Evolutionary conservation across 2,329 filamentous ascomycete genomes (phyloP).

Genomic region (Hymenotorrendiella dingleyae): DNA sequence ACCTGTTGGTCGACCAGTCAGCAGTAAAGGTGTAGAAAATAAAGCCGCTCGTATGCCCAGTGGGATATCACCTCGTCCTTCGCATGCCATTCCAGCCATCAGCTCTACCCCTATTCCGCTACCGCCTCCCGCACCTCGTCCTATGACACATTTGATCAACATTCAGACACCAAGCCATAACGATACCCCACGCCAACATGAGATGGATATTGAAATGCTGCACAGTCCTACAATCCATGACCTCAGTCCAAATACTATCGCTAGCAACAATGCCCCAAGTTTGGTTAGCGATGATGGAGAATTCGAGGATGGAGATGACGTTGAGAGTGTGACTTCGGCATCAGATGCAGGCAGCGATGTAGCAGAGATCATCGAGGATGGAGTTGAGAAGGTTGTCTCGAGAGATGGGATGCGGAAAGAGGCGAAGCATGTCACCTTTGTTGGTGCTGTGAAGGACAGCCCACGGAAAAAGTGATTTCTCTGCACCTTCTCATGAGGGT

Average conservation of each 20-base stretch:
- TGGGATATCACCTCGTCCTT: slow-evolving; percentile 36
- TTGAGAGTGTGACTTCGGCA: slow-evolving; percentile 42
- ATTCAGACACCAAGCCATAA: slow-evolving; percentile 10
- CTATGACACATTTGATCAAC: slow-evolving; percentile 16
- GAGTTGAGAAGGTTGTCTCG: slow-evolving; percentile 25
- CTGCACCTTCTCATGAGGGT: no score
- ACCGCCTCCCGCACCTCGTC: slow-evolving; percentile 15
- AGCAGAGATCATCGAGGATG: slow-evolving; percentile 55
- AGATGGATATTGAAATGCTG: slow-evolving; percentile 31
- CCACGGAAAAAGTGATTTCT: slow-evolving; percentile 13
- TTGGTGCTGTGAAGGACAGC: slow-evolving; percentile 27
- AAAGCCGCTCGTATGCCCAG: slow-evolving; percentile 25
- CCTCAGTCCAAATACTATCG: slow-evolving; percentile 61
- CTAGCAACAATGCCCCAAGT: slow-evolving; percentile 72
- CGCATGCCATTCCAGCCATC: slow-evolving; percentile 29
- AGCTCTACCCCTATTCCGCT: slow-evolving; percentile 11
- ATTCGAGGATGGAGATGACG: slow-evolving; percentile 63
- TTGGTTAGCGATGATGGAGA: slow-evolving; percentile 77
- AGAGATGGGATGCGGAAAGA: slow-evolving; percentile 25
- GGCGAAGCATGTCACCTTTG: slow-evolving; percentile 33
- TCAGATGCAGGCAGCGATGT: slow-evolving; percentile 57
- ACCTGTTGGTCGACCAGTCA: slow-evolving; percentile 50
- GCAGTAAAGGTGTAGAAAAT: slow-evolving; percentile 49
- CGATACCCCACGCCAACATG: slow-evolving; percentile 5
- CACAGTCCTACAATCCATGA: slow-evolving; percentile 51